Evolutionary conservation across 768 basidiomycete species (phyloP).

Genomic region (Clavulina sp.): DNA sequence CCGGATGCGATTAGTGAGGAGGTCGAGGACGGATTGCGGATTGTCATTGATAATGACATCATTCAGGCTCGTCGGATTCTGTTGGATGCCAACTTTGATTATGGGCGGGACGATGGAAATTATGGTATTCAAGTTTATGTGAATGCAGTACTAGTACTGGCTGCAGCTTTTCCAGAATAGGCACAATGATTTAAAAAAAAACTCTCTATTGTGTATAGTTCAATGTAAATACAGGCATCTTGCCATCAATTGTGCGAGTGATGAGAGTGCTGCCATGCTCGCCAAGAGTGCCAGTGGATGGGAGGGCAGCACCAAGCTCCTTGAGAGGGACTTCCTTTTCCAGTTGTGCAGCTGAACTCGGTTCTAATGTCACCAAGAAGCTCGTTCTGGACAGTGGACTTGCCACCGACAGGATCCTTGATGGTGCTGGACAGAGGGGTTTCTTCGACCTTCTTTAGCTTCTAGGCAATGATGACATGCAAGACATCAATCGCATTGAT

Average conservation of each 20-base stretch:
- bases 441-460: constrained; percentile 82
- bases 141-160: constrained; percentile 7
- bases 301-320: constrained; percentile 78
- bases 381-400: constrained; percentile 97
- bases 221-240: too few relatives aligned
- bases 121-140: constrained; percentile 15
- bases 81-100: constrained; percentile 11
- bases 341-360: constrained; percentile 95
- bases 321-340: constrained; percentile 93
- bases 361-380: constrained; percentile 92
- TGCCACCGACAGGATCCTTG: constrained; percentile 96
- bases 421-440: constrained; percentile 83
- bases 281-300: constrained; percentile 62
- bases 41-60: constrained; percentile 12
- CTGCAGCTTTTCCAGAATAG: neutral
- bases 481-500: constrained; percentile 83
- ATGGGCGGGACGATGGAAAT: constrained; percentile 12
- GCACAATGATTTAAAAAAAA: too few relatives aligned
- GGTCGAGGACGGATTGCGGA: constrained; percentile 4
- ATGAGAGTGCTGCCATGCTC: constrained; percentile 85
- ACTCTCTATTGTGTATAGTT: too few relatives aligned
- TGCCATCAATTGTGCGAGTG: constrained; percentile 79
- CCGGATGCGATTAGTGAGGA: constrained; percentile 1
- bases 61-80: constrained; percentile 3
- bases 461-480: constrained; percentile 81